Evolutionary conservation across 2,329 filamentous ascomycete genomes (phyloP).

Genomic region (Colletotrichum orchidophilum): DNA sequence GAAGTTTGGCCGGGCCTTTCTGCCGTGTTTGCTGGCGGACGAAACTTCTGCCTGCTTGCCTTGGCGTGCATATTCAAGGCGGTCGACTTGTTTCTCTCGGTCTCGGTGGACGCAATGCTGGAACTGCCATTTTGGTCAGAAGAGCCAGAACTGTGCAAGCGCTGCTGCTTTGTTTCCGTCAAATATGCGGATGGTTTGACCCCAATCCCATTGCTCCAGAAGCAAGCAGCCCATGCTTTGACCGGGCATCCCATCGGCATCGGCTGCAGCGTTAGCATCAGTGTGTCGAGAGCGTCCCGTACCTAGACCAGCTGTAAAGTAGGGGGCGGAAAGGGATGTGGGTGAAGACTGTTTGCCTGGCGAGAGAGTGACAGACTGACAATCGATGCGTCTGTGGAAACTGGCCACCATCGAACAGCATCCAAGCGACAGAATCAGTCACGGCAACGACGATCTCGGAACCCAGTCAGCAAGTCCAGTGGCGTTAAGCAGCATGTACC

Average conservation of each 20-base stretch:
- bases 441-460: background rate
- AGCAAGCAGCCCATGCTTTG: slow-evolving; percentile 5
- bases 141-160: background rate
- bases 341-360: background rate
- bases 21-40: slow-evolving; percentile 26
- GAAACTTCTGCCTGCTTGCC: slow-evolving; percentile 12
- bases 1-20: background rate
- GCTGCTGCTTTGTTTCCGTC: background rate
- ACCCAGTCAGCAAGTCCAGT: background rate
- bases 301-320: background rate
- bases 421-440: background rate
- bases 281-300: background rate
- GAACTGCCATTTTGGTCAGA: background rate
- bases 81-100: slow-evolving; percentile 10
- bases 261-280: background rate
- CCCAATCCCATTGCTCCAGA: background rate
- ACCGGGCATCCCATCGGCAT: slow-evolving; percentile 1
- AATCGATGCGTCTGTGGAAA: background rate
- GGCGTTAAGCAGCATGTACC: background rate
- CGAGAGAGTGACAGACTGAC: background rate
- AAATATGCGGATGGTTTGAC: background rate
- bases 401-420: background rate
- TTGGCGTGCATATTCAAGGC: slow-evolving; percentile 16
- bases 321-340: slow-evolving; percentile 17
- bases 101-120: background rate